Percentiles rank a stretch among this genome's conserved stretches.
These are phyloP conservation scores for Citrullus amarus DNA, from an alignment of 306 rosid species.

Conservation along the genomic window DNA sequence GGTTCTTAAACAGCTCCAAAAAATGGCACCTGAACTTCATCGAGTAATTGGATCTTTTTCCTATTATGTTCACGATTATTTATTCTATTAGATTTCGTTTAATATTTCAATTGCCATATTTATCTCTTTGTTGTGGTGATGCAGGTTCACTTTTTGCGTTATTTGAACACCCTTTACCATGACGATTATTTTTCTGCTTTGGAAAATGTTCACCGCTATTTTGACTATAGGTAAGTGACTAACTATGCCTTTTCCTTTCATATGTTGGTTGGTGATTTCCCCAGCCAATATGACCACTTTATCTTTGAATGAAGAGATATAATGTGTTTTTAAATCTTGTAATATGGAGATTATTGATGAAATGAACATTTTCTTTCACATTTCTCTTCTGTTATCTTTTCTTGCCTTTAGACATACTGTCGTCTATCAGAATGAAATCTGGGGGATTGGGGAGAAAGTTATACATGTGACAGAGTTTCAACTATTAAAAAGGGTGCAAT, in stretches of 20 bases:
- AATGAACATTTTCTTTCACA: not conserved
- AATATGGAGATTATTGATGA: not conserved
- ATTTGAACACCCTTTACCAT: slow-evolving; percentile 70
- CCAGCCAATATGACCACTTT: not conserved
- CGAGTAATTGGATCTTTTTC: slow-evolving; percentile 37
- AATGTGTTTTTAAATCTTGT: not conserved
- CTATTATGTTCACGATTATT: not conserved
- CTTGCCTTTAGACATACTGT: not conserved
- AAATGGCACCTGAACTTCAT: slow-evolving; percentile 89
- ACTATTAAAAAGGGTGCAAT: not conserved
- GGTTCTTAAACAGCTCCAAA: slow-evolving; percentile 64
- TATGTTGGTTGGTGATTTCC: not conserved
- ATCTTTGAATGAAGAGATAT: not conserved
- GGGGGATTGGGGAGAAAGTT: not conserved
- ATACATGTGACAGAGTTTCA: not conserved
- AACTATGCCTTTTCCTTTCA: not conserved
- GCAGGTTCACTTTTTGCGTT: slow-evolving; percentile 87
- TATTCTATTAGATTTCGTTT: not conserved
- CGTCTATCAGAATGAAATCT: not conserved
- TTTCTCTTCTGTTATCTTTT: not conserved
- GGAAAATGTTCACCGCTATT: slow-evolving; percentile 87
- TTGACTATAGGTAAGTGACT: slow-evolving; percentile 73
- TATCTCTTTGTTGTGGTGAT: slow-evolving; percentile 1
- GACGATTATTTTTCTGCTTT: slow-evolving; percentile 73
- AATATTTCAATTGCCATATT: not conserved